Base-by-base conservation (phyloP, 306 rosid species). In the Abrus precatorius region DNA sequence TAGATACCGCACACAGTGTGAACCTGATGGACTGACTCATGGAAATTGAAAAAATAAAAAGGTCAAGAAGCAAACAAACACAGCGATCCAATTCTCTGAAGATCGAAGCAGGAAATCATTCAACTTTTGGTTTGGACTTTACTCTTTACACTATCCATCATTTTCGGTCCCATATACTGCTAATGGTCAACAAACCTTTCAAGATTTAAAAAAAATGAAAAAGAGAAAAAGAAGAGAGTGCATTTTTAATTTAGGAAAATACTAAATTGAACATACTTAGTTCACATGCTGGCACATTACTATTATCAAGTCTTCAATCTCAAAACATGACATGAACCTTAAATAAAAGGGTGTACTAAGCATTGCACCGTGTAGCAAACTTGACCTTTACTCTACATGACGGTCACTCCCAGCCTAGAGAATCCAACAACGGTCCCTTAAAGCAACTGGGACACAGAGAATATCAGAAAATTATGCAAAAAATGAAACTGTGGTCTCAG, bases 371-470 rank as follows among this genome's bases (percentile, higher is more conserved):
- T 52, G 43, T 27, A 48, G 29, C 82, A 61, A 33, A 29, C 84
- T 74, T 80, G 3, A 7, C 0, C 69, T 57, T 80, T 63, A 79
- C 76, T 76, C 85, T 28, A 48, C 68, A 56, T 60, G 70, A 54
- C 47, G 12, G 56, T 69, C 48, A 12, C 60, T 50, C 73, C 48
- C 71, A 66, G 86, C 90, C 88, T 89, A 62, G 87, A 82, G 81
- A 87, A 87, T 83, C 89, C 84, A 82, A 88, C 88, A 45, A 65
- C 84, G 86, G 85, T 82, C 83, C 84, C 82, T 54, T 63, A 77
- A 84, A 81, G 85, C 86, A 81, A 76, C 41, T 59, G 72, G 76
- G 80, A 79, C 77, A 83, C 72, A 78, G 61, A 74, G 81, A 83
- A 88, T 85, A 79, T 75, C 80, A 48, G 61, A 63, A 70, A 27